These are phyloP conservation scores for Hanseniaspora jakobsenii DNA, from an alignment of 805 yeast species.

Conservation along the genomic window DNA sequence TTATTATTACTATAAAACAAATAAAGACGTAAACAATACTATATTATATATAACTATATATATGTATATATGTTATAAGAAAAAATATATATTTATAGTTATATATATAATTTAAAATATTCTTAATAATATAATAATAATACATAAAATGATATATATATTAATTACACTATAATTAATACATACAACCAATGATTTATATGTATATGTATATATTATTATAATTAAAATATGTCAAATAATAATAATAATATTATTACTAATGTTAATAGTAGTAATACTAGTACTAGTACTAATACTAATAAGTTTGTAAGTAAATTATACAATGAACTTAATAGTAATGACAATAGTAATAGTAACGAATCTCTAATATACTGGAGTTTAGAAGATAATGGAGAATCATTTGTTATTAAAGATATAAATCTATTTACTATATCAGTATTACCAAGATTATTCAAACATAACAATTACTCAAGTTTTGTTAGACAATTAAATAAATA, in stretches of 20 bases:
- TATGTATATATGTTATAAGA: too few species aligned
- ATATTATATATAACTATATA: too few species aligned
- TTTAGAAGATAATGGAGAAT: conserved; percentile 59
- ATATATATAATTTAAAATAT: too few species aligned
- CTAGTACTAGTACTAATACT: not conserved
- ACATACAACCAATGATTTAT: too few species aligned
- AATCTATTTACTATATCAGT: conserved; percentile 81
- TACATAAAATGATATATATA: too few species aligned
- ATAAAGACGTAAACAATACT: too few species aligned
- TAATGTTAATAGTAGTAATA: not conserved
- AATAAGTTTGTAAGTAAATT: conserved; percentile 6
- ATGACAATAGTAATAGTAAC: not conserved
- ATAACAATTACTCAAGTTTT: conserved; percentile 85
- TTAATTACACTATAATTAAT: too few species aligned
- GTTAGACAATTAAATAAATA: conserved; percentile 93
- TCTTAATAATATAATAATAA: too few species aligned
- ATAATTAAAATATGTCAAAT: not conserved
- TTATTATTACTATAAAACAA: too few species aligned
- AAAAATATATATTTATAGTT: too few species aligned
- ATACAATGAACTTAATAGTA: not conserved
- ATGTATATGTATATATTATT: too few species aligned
- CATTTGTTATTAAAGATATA: conserved; percentile 80
- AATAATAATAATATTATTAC: not conserved
- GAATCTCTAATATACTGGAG: not conserved
- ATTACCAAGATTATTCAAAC: conserved; percentile 86